Percentiles rank a stretch among this genome's conserved stretches.
Conservation (phyloP, 2,329 filamentous ascomycete genomes). For the Botryosphaeria dothidea region DNA sequence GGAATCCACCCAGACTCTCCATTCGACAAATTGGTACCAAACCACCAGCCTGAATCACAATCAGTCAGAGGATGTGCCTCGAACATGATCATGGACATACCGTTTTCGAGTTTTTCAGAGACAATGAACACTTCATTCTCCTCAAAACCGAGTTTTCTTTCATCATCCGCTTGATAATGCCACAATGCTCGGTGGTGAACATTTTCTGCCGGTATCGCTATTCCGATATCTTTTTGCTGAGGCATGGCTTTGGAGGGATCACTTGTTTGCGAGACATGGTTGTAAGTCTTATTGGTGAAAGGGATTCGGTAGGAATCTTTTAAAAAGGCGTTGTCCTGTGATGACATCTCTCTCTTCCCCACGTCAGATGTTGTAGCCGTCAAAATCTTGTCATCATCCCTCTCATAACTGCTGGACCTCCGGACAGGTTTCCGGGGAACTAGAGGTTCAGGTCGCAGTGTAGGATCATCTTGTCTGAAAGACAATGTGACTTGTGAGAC, state of each 20-base stretch:
- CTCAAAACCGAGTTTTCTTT: not conserved
- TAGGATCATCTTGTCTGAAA: not conserved
- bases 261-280: not conserved
- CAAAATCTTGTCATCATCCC: not conserved
- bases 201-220: no score
- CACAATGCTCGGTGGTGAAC: not conserved
- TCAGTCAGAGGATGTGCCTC: not conserved
- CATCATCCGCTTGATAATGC: not conserved
- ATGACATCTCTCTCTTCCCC: no score
- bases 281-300: not conserved
- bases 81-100: not conserved
- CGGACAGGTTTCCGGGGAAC: not conserved
- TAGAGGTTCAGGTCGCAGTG: not conserved
- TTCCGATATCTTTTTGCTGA: no score
- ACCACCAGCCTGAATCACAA: conserved; percentile 2
- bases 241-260: no score
- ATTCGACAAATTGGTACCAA: not conserved
- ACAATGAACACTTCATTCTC: not conserved
- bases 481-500: not conserved
- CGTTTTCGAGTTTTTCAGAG: not conserved
- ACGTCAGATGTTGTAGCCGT: not conserved
- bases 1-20: not conserved
- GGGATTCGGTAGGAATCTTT: not conserved
- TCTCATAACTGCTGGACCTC: not conserved
- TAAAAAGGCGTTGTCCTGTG: not conserved